phyloP scores from a whole-genome alignment of 306 rosid genomes.

The Pyrus pyrifolia region DNA sequence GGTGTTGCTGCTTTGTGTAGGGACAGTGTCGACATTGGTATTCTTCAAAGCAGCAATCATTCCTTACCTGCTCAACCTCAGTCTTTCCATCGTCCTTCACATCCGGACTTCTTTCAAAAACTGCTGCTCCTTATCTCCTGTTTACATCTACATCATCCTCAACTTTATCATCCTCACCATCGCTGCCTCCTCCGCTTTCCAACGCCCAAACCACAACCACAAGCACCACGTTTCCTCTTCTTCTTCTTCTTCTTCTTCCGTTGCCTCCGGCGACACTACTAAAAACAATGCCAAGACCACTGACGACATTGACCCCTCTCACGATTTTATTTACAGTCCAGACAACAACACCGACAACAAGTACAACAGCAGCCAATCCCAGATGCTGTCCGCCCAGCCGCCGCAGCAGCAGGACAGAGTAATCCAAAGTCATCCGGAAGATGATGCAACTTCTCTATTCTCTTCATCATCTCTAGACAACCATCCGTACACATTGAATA shows the following conservation, averaged over 20 bases:
- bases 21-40: conserved; percentile 39
- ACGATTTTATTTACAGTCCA: neutral
- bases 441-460: neutral
- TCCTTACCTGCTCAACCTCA: conserved; percentile 39
- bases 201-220: conserved; percentile 20
- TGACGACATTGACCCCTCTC: neutral
- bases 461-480: neutral
- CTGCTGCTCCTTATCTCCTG: conserved; percentile 44
- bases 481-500: neutral
- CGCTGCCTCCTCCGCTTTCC: conserved; percentile 47
- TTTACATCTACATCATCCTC: conserved; percentile 50
- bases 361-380: neutral
- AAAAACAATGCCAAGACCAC: neutral
- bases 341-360: neutral
- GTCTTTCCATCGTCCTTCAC: conserved; percentile 46
- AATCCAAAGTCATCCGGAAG: neutral
- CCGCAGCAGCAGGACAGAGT: neutral
- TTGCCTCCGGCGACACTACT: neutral
- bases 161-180: conserved; percentile 74
- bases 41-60: conserved; percentile 55
- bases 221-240: neutral
- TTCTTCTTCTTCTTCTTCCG: neutral
- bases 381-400: neutral
- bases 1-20: conserved; percentile 45
- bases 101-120: conserved; percentile 45